Evolutionary conservation across 352 stramenopile genomes (phyloP), one percentile per base, ranked within the genome.

Genomic region (Globisporangium ultimum): DNA sequence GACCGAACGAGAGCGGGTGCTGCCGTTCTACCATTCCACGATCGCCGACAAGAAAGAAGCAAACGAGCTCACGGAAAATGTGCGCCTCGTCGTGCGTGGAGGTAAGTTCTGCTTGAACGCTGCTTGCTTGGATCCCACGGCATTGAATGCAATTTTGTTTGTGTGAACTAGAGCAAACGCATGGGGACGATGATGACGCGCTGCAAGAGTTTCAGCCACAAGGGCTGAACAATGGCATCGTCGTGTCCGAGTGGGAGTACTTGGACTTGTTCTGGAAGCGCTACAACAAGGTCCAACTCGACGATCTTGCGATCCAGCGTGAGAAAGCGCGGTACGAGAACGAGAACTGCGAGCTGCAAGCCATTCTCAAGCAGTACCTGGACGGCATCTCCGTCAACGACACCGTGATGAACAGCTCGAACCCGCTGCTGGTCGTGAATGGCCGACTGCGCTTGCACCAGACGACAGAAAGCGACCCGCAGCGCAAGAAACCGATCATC

Each of bases 391-490:
- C 81, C 22, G 88, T 98, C 21, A 95, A 92, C 61, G 86, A 97
- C 61, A 84, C 80, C n/a, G 91, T 97, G 10, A 76, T 98, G 60
- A 90, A 92, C 55, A 76, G 74, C 18, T 63, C 84, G 13, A 98
- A 98, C 69, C 91, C 92, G 5, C 70, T 98, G 50, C 72, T 98
- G 20, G 91, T 98, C 10, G 80, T 98, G n/a, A 98, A 98, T 57
- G 92, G 92, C 6, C 76, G 82, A 28, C 63, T 93, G 28, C 68
- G 76, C 59, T 67, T 91, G 24, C 78, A 89, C 47, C 71, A 87
- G 24, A n/a, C 2, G 0, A 0, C 69, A 55, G 12, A 60, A 77
- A 32, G 72, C 21, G 60, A 53, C 2, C 63, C 68, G 12, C 63
- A 70, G n/a, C 76, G 73, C 32, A 68, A 52, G 48, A 82, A 81